Conservation (phyloP, 345 rosid genomes). For the Cardamine chenopodiifolia region DNA sequence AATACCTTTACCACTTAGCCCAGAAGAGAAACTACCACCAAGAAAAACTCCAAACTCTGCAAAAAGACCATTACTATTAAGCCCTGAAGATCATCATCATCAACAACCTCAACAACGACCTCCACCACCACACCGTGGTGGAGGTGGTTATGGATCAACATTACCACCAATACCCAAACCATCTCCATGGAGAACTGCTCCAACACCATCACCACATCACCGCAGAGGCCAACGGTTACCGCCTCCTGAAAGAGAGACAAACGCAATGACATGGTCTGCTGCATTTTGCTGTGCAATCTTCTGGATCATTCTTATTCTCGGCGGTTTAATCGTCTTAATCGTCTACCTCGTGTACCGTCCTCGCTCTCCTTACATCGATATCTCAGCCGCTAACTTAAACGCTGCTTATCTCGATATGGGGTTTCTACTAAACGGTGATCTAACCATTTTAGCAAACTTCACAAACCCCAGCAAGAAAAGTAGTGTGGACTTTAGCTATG, state of each 20-base stretch:
- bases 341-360: constrained; percentile 87
- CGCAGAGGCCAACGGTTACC: constrained; percentile 22
- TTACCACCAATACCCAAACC: constrained; percentile 44
- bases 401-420: constrained; percentile 89
- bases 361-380: constrained; percentile 63
- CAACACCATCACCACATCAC: constrained; percentile 41
- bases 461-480: constrained; percentile 81
- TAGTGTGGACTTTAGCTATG: constrained; percentile 60
- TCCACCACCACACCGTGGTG: constrained; percentile 5
- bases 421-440: constrained; percentile 68
- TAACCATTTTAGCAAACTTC: constrained; percentile 73
- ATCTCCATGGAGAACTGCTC: constrained; percentile 36
- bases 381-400: constrained; percentile 67
- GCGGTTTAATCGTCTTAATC: constrained; percentile 68
- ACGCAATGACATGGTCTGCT: constrained; percentile 56
- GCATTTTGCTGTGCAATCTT: constrained; percentile 73
- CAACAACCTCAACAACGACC: constrained; percentile 4
- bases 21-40: constrained; percentile 32
- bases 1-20: constrained; percentile 42
- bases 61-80: constrained; percentile 26
- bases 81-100: constrained; percentile 33
- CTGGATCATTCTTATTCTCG: constrained; percentile 64
- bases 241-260: constrained; percentile 44
- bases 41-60: constrained; percentile 22
- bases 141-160: constrained; percentile 33